Evolutionary conservation across 805 yeast species (phyloP), one percentile per base, ranked within the genome.

Genomic region (Candida tibetensis): DNA sequence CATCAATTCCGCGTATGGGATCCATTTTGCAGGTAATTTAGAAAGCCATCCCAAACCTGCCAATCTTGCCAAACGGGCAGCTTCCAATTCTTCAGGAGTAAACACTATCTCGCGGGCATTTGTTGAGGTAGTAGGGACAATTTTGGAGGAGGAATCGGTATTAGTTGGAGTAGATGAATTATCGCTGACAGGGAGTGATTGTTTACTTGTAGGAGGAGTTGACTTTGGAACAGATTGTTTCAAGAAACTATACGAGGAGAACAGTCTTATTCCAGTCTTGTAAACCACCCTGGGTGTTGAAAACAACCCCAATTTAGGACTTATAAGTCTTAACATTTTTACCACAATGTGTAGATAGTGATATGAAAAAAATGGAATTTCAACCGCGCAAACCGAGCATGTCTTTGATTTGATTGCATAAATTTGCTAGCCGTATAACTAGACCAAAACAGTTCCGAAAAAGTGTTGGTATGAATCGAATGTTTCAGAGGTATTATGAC

Each of bases 1-100:
- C 85, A 89, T 82, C 39, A 93, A 67, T 54, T 88, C 95, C 30
- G 96, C 95, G 57, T 89, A 93, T 0, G 99, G 98, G 31, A 86
- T 81, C 79, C 81, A 71, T 40, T 71, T 71, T 29, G 67, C 71
- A 0, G 99, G 98, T 17, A 93, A 69, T 23, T 71, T 69, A 1
- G 79, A 66, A 12, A 86, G 69, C 56, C 71, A 66, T 5, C 69
- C 72, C 25, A 68, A 52, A 9, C 58, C 58, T 2, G 69, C 69
- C 28, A 64, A 45, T 45, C 89, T 65, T 9, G 76, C 75, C 19
- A 69, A 59, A 30, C 73, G 67, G 6, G 82, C 87, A 2, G 68
- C 66, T 41, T 66, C 70, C 7, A 72, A 46, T 44, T 76, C 81
- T 43, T 72, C 71, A 1, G 60, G 53, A 0, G 65, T 45, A 40